Evolutionary conservation across 495 filamentous ascomycete genomes (phyloP).

Genomic region (Penicillium riverlandense): DNA sequence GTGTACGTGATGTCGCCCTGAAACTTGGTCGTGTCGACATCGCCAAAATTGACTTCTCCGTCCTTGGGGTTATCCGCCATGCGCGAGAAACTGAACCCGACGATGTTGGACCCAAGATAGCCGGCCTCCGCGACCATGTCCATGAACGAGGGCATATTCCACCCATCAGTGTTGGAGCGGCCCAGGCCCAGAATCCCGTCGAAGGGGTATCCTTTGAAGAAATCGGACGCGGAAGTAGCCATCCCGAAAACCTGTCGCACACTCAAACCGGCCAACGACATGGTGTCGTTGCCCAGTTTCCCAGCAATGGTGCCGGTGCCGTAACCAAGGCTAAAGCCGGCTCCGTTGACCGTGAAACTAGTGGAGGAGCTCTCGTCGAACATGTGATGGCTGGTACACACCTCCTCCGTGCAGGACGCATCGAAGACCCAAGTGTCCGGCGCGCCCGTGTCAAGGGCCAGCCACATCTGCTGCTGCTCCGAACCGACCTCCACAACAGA

Average conservation of each 20-base stretch:
- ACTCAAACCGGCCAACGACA: constrained; percentile 57
- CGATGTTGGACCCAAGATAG: constrained; percentile 54
- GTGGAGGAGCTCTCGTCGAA: constrained; percentile 52
- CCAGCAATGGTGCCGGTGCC: constrained; percentile 66
- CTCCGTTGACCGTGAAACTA: too few relatives aligned
- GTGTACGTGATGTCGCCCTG: constrained; percentile 60
- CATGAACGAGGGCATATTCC: constrained; percentile 54
- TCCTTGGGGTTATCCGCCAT: constrained; percentile 55
- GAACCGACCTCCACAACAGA: constrained; percentile 60
- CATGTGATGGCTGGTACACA: constrained; percentile 59
- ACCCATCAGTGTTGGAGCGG: constrained; percentile 33
- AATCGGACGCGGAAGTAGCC: constrained; percentile 54
- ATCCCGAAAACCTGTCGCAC: constrained; percentile 60
- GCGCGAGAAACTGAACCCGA: constrained; percentile 61
- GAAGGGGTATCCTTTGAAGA: constrained; percentile 70
- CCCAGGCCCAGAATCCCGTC: constrained; percentile 85
- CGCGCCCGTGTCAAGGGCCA: constrained; percentile 76
- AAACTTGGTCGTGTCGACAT: constrained; percentile 56
- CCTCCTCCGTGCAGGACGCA: constrained; percentile 49
- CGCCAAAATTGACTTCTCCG: constrained; percentile 73
- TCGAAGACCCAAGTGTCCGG: constrained; percentile 75
- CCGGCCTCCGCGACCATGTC: constrained; percentile 50
- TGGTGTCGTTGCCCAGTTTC: constrained; percentile 50
- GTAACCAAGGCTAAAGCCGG: constrained; percentile 46
- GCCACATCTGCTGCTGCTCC: constrained; percentile 52